These are phyloP conservation scores for Arthrobotrys pseudoclavata DNA, from an alignment of 2,329 filamentous ascomycete genomes.

Conservation along the genomic window DNA sequence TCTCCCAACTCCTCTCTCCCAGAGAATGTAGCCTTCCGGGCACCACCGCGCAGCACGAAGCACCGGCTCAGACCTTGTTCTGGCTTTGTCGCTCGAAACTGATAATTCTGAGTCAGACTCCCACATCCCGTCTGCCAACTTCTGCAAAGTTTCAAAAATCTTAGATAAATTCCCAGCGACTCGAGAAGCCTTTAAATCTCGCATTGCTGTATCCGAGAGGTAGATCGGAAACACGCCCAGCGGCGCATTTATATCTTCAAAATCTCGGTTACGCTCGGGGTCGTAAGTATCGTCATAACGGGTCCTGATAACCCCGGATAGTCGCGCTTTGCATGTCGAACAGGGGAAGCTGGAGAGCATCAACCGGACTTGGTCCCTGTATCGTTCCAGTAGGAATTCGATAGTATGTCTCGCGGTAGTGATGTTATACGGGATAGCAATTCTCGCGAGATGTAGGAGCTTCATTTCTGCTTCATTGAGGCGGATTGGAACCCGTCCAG, in stretches of 20 bases:
- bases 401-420: constrained; percentile 7
- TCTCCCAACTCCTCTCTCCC: constrained; percentile 32
- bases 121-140: constrained; percentile 25
- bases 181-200: constrained; percentile 26
- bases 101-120: constrained; percentile 25
- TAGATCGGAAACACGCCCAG: constrained; percentile 31
- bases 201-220: constrained; percentile 28
- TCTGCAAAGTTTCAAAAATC: constrained; percentile 13
- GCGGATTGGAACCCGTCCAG: background rate
- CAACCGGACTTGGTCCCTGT: background rate
- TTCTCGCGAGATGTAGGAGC: background rate
- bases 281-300: background rate
- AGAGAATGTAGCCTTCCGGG: constrained; percentile 12
- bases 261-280: background rate
- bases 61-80: background rate
- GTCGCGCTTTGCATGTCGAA: constrained; percentile 14
- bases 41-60: constrained; percentile 22
- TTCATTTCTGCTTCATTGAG: background rate
- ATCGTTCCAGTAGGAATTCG: background rate
- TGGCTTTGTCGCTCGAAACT: background rate
- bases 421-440: constrained; percentile 21
- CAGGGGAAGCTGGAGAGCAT: constrained; percentile 38
- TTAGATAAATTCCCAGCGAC: constrained; percentile 16
- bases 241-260: constrained; percentile 18
- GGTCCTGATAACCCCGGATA: background rate